Evolutionary conservation across 2,329 filamentous ascomycete genomes (phyloP), one percentile per base, ranked within the genome.

Genomic region (Sordariomycetes sp.): DNA sequence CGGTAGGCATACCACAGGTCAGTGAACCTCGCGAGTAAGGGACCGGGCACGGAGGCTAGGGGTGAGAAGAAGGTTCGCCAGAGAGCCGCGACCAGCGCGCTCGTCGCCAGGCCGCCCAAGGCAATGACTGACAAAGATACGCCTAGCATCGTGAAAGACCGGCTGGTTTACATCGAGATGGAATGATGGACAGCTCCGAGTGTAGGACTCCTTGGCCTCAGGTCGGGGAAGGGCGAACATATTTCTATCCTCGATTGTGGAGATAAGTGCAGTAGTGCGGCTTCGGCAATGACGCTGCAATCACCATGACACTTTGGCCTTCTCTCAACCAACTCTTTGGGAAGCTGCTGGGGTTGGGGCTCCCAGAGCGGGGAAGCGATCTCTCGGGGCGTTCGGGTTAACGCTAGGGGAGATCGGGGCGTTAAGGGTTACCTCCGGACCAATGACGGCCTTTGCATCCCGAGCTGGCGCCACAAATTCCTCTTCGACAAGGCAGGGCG

Each of bases 1-100:
- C 61, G 61, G 20, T 58, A 61, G 8, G 65, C 57, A 54, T 68
- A 69, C 68, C 67, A 70, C 1, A 56, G 32, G 48, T 67, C 61
- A 2, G 63, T 67, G 42, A 67, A 63, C 2, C 65, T 58, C 2
- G 66, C 64, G 2, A 67, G 52, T 2, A 61, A 60, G 0, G 67
- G 67, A 0, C 68, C 68, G 0, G 62, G 62, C 1, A 70, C 59
- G 0, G 60, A 60, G n/a, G 62, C 61, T 3, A 69, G 57, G 8
- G 65, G 63, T 34, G 63, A 65, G 45, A 48, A 50, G 39, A 58
- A 35, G 10, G 51, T 52, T 1, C 39, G 32, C 39, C 51, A 58
- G 42, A 58, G 17, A 10, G 56, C 34, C 3, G 20, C 34, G 24
- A 57, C 24, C 17, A 57, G 35, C 15, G 51, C 56, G 25, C 36